Base-by-base conservation (phyloP, 73 alveolate genomes). In the Effrenium voratum region DNA sequence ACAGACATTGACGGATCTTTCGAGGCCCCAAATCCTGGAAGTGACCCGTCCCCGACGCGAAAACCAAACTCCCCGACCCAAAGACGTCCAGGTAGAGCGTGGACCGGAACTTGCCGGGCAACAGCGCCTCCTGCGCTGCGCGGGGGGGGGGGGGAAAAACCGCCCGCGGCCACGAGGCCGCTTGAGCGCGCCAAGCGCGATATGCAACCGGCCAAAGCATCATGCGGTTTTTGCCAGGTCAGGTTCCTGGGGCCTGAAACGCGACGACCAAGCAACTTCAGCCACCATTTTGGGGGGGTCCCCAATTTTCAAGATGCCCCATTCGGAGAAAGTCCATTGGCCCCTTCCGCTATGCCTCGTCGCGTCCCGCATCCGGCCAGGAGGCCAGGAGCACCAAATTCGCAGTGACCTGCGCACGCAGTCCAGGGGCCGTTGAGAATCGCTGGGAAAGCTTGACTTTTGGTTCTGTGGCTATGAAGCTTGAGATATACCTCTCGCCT, bases 1-100 rank as follows among this genome's bases (percentile, higher is more conserved):
- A n/a, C n/a, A n/a, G n/a, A n/a, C n/a, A n/a, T n/a, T n/a, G n/a
- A n/a, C n/a, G n/a, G n/a, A n/a, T n/a, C n/a, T n/a, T n/a, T n/a
- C n/a, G n/a, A n/a, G n/a, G n/a, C n/a, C n/a, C n/a, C n/a, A n/a
- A n/a, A n/a, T n/a, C n/a, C n/a, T n/a, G n/a, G n/a, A n/a, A n/a
- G n/a, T n/a, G n/a, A n/a, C n/a, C n/a, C n/a, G n/a, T n/a, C n/a
- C n/a, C n/a, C n/a, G n/a, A n/a, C 45, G 41, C 44, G 2, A 63
- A 19, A n/a, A n/a, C n/a, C n/a, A n/a, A n/a, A n/a, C n/a, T n/a
- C 43, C 77, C 82, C 82, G 82, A 47, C 97, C 97, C 97, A 43
- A 90, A 90, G 59, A 90, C 97, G 44, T 90, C 97, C 57, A 90
- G 75, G 76, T 90, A 90, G 45, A 90, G 80, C 41, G 97, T 90